Percentiles rank a stretch among this genome's conserved stretches.
Conservation (phyloP, 2,329 filamentous ascomycete genomes). For the Talaromyces sp. region DNA sequence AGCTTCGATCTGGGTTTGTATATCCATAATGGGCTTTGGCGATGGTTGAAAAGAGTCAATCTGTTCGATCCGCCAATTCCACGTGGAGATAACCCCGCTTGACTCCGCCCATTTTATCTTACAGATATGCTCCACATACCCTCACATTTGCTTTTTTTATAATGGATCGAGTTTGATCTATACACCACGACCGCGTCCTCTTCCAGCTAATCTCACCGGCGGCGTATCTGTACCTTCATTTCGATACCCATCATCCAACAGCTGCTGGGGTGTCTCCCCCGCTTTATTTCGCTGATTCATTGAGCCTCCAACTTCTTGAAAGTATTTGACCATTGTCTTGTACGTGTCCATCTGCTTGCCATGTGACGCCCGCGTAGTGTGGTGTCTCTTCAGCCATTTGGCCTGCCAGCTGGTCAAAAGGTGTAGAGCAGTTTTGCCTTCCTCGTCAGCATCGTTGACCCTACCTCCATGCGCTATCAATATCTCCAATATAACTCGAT, state of each 20-base stretch:
- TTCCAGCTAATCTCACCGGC: not conserved
- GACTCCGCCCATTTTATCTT: not conserved
- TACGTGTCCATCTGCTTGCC: constrained; percentile 20
- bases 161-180: not conserved
- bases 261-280: not conserved
- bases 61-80: not conserved
- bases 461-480: constrained; percentile 21
- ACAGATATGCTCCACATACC: not conserved
- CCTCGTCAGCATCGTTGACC: constrained; percentile 20
- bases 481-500: constrained; percentile 20
- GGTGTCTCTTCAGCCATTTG: not conserved
- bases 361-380: not conserved
- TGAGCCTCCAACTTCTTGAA: constrained; percentile 1
- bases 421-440: constrained; percentile 25
- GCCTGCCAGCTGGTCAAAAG: constrained; percentile 22
- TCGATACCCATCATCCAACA: not conserved
- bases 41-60: not conserved
- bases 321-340: not conserved
- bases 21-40: not conserved
- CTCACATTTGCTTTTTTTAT: not conserved
- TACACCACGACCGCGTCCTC: not conserved
- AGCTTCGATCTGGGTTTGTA: constrained; percentile 18
- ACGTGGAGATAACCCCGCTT: not conserved
- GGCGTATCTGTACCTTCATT: not conserved
- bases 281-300: constrained; percentile 3